Percentiles rank a stretch among this genome's conserved stretches.
phyloP scores from a whole-genome alignment of 345 rosid genomes.

The Hypericum perforatum region DNA sequence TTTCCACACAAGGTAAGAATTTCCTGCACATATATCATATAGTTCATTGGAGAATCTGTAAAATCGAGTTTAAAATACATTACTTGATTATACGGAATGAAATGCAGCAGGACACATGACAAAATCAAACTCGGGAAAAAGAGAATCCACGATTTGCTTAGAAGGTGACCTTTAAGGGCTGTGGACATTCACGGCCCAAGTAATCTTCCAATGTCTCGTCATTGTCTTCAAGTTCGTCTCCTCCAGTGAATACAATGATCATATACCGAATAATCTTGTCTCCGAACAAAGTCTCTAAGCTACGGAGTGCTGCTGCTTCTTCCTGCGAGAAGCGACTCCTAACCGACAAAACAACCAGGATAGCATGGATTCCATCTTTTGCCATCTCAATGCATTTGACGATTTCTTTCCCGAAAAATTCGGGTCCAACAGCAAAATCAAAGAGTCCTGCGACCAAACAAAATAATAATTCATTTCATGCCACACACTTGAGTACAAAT shows the following conservation, averaged over 20 bases:
- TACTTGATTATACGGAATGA: too few relatives aligned
- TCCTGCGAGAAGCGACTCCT: neutral
- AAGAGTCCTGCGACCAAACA: neutral
- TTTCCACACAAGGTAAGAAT: slow-evolving; percentile 52
- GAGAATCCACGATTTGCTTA: neutral
- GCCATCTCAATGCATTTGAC: neutral
- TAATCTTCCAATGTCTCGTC: neutral
- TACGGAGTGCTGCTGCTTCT: neutral
- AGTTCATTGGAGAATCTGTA: neutral
- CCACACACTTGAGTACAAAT: too few relatives aligned
- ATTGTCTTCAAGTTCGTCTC: neutral
- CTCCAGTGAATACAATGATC: neutral
- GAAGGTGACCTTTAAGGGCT: neutral
- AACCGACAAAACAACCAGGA: neutral
- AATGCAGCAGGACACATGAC: too few relatives aligned
- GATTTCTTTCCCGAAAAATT: neutral
- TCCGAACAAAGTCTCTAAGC: neutral
- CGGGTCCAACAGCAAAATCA: neutral
- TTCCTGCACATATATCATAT: slow-evolving; percentile 33
- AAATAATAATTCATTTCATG: neutral
- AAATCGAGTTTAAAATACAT: too few relatives aligned
- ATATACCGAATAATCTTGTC: neutral
- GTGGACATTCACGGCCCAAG: neutral
- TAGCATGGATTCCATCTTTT: neutral
- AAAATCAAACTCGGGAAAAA: too few relatives aligned